These are phyloP conservation scores for Ustilago nuda DNA, from an alignment of 1,284 basidiomycete genomes.

Conservation along the genomic window DNA sequence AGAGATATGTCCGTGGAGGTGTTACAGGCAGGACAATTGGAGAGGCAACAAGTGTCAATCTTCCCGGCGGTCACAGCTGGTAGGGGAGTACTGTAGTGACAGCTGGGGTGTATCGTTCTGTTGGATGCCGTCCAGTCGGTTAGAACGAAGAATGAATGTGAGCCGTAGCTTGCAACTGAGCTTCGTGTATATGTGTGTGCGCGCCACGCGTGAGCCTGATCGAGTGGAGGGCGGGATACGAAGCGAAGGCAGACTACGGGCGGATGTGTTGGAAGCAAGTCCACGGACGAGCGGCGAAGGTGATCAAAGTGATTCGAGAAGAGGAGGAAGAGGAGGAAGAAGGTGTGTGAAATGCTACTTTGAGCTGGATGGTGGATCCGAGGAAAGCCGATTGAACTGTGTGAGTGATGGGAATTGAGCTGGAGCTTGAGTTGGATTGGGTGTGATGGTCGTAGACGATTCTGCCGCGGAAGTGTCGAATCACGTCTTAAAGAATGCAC, in stretches of 20 bases:
- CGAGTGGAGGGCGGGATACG: background rate
- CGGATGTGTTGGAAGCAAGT: background rate
- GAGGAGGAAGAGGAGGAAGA: slow-evolving; percentile 4
- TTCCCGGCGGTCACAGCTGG: background rate
- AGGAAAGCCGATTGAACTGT: background rate
- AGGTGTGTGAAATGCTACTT: slow-evolving; percentile 3
- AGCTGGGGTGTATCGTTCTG: background rate
- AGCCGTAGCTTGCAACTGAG: background rate
- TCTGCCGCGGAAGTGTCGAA: slow-evolving; percentile 26
- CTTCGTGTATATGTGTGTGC: background rate
- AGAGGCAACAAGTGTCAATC: background rate
- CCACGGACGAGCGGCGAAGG: slow-evolving; percentile 1
- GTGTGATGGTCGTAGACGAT: slow-evolving; percentile 15
- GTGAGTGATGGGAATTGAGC: background rate
- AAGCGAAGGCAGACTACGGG: background rate
- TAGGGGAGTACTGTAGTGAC: background rate
- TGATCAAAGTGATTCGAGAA: background rate
- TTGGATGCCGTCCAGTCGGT: background rate
- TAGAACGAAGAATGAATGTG: background rate
- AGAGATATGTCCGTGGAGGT: background rate
- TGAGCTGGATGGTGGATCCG: slow-evolving; percentile 5
- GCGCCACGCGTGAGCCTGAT: background rate
- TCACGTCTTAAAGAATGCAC: slow-evolving; percentile 2
- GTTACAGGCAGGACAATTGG: background rate
- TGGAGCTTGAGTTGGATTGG: background rate